These are phyloP conservation scores for Pythium coloratum DNA, from an alignment of 352 stramenopile genomes.

Conservation along the genomic window DNA sequence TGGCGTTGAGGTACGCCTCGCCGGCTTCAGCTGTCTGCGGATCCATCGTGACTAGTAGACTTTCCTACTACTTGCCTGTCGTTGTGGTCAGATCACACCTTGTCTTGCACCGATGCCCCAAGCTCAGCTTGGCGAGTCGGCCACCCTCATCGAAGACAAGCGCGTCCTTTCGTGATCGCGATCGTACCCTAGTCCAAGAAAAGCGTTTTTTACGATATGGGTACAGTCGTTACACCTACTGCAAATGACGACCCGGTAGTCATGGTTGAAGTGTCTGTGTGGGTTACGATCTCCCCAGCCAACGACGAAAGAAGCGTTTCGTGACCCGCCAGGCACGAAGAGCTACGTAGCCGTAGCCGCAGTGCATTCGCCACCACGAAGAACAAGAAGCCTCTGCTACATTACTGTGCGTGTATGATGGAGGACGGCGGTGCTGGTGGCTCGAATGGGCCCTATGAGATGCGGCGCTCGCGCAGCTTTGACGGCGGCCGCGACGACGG, in stretches of 20 bases:
- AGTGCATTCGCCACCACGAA: neutral
- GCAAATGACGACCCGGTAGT: constrained; percentile 22
- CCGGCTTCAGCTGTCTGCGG: constrained; percentile 76
- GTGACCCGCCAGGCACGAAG: neutral
- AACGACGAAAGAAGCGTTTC: neutral
- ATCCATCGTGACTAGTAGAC: constrained; percentile 36
- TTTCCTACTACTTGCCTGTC: constrained; percentile 12
- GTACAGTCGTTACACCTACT: constrained; percentile 5
- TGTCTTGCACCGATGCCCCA: too few species aligned
- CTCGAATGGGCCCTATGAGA: constrained; percentile 3
- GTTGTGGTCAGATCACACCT: too few species aligned
- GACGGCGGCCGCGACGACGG: constrained; percentile 33
- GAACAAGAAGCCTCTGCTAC: neutral
- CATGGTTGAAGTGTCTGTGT: constrained; percentile 23
- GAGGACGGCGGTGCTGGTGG: neutral
- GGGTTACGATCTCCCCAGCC: neutral
- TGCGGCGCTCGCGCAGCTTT: constrained; percentile 59
- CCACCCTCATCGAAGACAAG: neutral
- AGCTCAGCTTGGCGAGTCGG: too few species aligned
- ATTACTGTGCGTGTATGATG: neutral
- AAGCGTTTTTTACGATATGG: constrained; percentile 11
- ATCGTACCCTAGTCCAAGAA: constrained; percentile 5
- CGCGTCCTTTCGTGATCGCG: constrained; percentile 15
- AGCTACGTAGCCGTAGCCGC: neutral
- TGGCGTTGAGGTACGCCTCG: constrained; percentile 85